Conservation (phyloP, 2,329 filamentous ascomycete genomes). For the Colletotrichum noveboracense region DNA sequence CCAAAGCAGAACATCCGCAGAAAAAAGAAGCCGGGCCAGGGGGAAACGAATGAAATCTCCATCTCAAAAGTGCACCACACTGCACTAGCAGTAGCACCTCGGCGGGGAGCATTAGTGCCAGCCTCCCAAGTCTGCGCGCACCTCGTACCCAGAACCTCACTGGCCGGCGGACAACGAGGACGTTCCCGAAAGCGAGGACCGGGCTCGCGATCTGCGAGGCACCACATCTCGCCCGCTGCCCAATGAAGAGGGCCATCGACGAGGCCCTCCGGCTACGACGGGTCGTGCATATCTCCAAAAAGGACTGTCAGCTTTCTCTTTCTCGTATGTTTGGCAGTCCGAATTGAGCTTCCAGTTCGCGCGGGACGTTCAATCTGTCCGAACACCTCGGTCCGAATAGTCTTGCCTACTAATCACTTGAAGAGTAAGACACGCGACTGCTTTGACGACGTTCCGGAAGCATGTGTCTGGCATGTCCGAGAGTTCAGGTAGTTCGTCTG, state of each 20-base stretch:
- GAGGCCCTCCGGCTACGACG: neutral
- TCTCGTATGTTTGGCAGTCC: neutral
- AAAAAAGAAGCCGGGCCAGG: neutral
- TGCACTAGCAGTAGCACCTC: neutral
- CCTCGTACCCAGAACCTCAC: neutral
- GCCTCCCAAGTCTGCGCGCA: neutral
- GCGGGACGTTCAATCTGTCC: neutral
- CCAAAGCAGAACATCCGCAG: neutral
- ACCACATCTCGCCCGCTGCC: neutral
- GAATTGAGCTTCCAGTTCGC: slow-evolving; percentile 6
- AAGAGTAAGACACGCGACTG: neutral
- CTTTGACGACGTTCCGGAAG: neutral
- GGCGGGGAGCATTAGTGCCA: neutral
- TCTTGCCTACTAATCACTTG: neutral
- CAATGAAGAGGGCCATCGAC: neutral
- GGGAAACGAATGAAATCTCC: neutral
- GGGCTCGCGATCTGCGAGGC: neutral
- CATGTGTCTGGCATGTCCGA: neutral
- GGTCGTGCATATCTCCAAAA: neutral
- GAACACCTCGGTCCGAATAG: neutral
- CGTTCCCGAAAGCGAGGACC: neutral
- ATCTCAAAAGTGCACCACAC: neutral
- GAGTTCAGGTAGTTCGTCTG: neutral
- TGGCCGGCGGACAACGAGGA: neutral
- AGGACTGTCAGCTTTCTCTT: neutral